These are phyloP conservation scores for Eucalyptus leucophloia DNA, from an alignment of 345 rosid genomes.

Conservation along the genomic window DNA sequence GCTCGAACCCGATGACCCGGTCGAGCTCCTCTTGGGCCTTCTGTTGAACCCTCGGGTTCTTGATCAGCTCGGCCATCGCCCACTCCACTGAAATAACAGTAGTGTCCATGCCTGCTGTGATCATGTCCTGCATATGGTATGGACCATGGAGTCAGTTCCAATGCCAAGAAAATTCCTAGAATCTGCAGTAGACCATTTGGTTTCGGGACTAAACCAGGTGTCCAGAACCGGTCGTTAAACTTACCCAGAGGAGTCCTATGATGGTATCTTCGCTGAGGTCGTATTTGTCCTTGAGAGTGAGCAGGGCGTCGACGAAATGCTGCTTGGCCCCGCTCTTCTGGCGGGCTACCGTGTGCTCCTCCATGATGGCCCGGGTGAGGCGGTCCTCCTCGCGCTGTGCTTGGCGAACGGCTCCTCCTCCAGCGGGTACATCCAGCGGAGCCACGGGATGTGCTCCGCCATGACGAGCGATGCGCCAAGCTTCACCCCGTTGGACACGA, in stretches of 20 bases:
- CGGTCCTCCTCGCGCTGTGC: slow-evolving; percentile 67
- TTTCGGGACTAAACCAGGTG: not conserved
- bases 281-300: slow-evolving; percentile 64
- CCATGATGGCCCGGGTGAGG: slow-evolving; percentile 77
- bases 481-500: slow-evolving; percentile 62
- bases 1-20: slow-evolving; percentile 53
- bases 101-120: slow-evolving; percentile 96
- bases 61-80: slow-evolving; percentile 84
- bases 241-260: slow-evolving; percentile 88
- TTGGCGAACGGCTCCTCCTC: slow-evolving; percentile 68
- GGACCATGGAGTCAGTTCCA: not conserved
- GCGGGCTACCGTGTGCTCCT: slow-evolving; percentile 73
- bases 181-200: not conserved
- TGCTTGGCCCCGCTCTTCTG: slow-evolving; percentile 39
- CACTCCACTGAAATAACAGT: slow-evolving; percentile 74
- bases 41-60: slow-evolving; percentile 68
- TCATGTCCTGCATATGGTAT: slow-evolving; percentile 60
- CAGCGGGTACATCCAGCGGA: slow-evolving; percentile 81
- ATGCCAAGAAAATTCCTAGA: not conserved
- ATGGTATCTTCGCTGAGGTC: slow-evolving; percentile 92
- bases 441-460: slow-evolving; percentile 94
- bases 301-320: slow-evolving; percentile 81
- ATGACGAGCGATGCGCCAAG: slow-evolving; percentile 67
- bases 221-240: not conserved
- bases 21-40: slow-evolving; percentile 88